Percentiles rank a stretch among this genome's conserved stretches.
Conservation (phyloP, 257 asterid genomes). For the Paraleonurus japonicus region DNA sequence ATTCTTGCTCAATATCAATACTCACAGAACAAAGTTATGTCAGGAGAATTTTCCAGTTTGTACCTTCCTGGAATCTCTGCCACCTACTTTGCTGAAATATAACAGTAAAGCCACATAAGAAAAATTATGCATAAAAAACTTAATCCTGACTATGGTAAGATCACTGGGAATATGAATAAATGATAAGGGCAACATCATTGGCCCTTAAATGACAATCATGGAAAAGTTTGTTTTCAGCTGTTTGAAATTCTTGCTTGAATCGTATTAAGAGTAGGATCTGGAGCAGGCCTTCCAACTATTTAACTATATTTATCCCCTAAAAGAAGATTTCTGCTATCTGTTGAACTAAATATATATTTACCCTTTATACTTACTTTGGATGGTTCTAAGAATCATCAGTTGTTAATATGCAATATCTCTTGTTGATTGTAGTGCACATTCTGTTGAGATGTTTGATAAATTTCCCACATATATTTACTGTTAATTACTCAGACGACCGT, state of each 20-base stretch:
- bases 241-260: neutral
- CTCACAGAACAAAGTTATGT: neutral
- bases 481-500: neutral
- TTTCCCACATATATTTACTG: neutral
- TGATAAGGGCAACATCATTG: neutral
- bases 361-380: neutral
- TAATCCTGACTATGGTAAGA: neutral
- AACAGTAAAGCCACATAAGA: neutral
- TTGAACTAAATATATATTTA: neutral
- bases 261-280: neutral
- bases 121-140: neutral
- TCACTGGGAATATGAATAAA: conserved; percentile 6
- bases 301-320: neutral
- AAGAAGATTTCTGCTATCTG: neutral
- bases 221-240: neutral
- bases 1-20: too few species aligned
- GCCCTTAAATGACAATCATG: neutral
- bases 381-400: conserved; percentile 6
- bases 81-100: neutral
- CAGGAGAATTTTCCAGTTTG: neutral
- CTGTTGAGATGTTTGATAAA: neutral
- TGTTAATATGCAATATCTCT: neutral
- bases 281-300: neutral
- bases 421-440: neutral
- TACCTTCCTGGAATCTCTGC: conserved; percentile 9